Conservation (phyloP, 352 stramenopile genomes). For the Globisporangium paddicum region DNA sequence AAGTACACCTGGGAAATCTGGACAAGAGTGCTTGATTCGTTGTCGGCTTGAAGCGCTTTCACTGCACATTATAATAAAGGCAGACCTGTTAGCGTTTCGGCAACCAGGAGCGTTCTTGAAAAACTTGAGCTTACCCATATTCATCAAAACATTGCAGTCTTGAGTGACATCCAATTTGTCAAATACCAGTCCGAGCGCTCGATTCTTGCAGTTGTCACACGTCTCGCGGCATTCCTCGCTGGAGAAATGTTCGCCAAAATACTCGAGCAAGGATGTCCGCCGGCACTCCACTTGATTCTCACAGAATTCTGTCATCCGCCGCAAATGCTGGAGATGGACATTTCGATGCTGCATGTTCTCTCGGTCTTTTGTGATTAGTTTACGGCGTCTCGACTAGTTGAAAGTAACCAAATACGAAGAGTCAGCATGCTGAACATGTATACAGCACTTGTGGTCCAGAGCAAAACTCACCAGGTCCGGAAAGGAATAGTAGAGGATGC, state of each 20-base stretch:
- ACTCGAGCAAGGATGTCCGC: conserved; percentile 77
- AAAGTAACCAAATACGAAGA: background rate
- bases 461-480: conserved; percentile 52
- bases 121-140: conserved; percentile 43
- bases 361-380: conserved; percentile 75
- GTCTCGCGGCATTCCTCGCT: conserved; percentile 66
- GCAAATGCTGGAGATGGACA: conserved; percentile 78
- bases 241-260: conserved; percentile 87
- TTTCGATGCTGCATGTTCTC: conserved; percentile 79
- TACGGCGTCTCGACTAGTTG: conserved; percentile 50
- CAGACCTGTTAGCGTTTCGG: background rate
- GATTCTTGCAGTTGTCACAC: conserved; percentile 88
- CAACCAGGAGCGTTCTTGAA: background rate
- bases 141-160: conserved; percentile 55
- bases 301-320: conserved; percentile 84
- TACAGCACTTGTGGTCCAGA: too few relatives aligned
- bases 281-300: conserved; percentile 87
- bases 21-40: conserved; percentile 61
- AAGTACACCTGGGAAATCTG: conserved; percentile 76
- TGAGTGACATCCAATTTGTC: conserved; percentile 77
- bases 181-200: conserved; percentile 48
- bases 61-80: conserved; percentile 23
- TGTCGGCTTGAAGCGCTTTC: conserved; percentile 54
- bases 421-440: background rate
- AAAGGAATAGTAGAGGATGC: conserved; percentile 87